Evolutionary conservation across 2,329 filamentous ascomycete species (phyloP).

Genomic region (Diplodia scrobiculata): DNA sequence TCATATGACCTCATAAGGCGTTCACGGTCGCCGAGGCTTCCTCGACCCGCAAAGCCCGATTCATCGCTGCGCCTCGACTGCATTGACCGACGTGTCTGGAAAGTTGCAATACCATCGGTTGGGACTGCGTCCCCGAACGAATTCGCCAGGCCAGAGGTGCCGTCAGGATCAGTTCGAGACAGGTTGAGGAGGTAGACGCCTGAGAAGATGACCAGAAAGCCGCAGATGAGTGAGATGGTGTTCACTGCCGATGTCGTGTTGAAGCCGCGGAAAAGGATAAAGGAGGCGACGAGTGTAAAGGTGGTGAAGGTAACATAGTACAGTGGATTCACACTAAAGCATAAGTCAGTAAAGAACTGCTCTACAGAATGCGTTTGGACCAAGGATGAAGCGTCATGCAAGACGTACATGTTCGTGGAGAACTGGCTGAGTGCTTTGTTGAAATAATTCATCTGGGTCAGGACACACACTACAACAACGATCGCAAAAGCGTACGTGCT

Average conservation of each 20-base stretch:
- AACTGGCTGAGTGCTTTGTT: conserved; percentile 98
- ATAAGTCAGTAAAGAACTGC: background rate
- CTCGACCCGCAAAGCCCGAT: conserved; percentile 51
- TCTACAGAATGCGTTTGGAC: background rate
- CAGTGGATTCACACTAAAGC: conserved; percentile 78
- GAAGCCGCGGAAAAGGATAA: conserved; percentile 94
- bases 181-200: conserved; percentile 95
- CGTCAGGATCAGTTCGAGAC: conserved; percentile 87
- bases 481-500: conserved; percentile 98
- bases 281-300: conserved; percentile 88
- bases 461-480: conserved; percentile 85
- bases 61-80: conserved; percentile 75
- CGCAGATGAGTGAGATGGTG: conserved; percentile 86
- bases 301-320: conserved; percentile 99
- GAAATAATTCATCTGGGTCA: conserved; percentile 99
- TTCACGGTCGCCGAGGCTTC: conserved; percentile 64
- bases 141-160: conserved; percentile 61
- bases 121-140: conserved; percentile 73
- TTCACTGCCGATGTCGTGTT: conserved; percentile 91
- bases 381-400: background rate
- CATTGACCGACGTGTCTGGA: conserved; percentile 92
- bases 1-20: conserved; percentile 81
- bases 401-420: conserved; percentile 86
- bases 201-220: conserved; percentile 92
- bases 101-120: conserved; percentile 84